Evolutionary conservation across 495 filamentous ascomycete genomes (phyloP), one percentile per base, ranked within the genome.

Genomic region (Hypoxylon subgilvum): DNA sequence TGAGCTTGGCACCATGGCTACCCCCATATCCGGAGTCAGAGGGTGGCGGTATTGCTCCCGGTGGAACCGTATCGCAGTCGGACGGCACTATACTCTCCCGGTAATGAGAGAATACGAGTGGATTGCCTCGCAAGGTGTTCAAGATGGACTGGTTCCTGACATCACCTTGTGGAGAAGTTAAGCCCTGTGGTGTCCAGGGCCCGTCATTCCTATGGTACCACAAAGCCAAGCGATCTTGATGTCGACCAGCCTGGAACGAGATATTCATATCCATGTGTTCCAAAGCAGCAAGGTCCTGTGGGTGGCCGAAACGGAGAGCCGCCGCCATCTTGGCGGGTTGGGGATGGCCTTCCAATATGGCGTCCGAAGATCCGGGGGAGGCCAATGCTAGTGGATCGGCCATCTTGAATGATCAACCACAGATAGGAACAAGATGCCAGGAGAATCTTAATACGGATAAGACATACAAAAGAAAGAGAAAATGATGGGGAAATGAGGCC

Each of bases 21-120:
- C 76, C 82, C 59, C 76, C 82, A 66, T 89, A 89, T 10, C 82
- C 86, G 5, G 87, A 89, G 63, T 90, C 87, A 1, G 78, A 82
- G 1, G 75, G 72, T n/a, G n/a, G n/a, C n/a, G n/a, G n/a, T 18
- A 77, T 62, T 7, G 75, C 72, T 12, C 76, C 74, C 23, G 77
- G 79, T 30, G 71, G 74, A 49, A 83, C 74, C 16, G 82, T 84
- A 23, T 78, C 85, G 36, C 72, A 76, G 47, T 88, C 86, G 2
- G 85, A 88, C 6, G 71, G 68, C 9, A 69, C 72, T 12, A 65
- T 45, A 23, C 48, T 57, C 28, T 60, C 67, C 17, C 68, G 63
- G 32, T 62, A 70, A 27, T 6, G 23, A 44, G 52, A 28, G 19
- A 41, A 61, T 4, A 46, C 27, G 25, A 45, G 49, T 16, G 35